Percentiles rank a stretch among this genome's conserved stretches.
Evolutionary conservation across 2,329 filamentous ascomycete genomes (phyloP).

Genomic region (Fusarium domesticum): DNA sequence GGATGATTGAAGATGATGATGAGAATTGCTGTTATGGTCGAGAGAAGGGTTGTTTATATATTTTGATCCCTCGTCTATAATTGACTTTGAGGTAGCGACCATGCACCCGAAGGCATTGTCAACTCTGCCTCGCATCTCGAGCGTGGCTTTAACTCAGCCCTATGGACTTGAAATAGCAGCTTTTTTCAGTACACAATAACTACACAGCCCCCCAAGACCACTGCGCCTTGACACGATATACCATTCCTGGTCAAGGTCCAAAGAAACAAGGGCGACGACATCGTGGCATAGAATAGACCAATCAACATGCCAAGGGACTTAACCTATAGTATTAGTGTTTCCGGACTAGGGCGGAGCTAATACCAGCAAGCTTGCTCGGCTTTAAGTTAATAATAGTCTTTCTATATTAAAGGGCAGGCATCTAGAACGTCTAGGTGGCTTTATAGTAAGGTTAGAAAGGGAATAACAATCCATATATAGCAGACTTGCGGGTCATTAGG

Average conservation of each 20-base stretch:
- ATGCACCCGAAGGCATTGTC: neutral
- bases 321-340: neutral
- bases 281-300: neutral
- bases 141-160: neutral
- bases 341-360: neutral
- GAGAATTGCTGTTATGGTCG: neutral
- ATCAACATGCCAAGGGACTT: neutral
- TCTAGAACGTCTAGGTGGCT: no score
- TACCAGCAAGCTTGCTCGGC: neutral
- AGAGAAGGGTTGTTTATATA: neutral
- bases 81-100: no score
- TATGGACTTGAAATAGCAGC: neutral
- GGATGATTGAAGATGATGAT: neutral
- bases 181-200: no score
- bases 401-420: no score
- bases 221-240: no score
- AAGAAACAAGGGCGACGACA: no score
- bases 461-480: no score
- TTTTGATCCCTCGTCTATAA: neutral
- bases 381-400: no score
- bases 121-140: neutral
- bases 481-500: no score
- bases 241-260: no score
- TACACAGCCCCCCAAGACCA: no score
- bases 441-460: no score